These are phyloP conservation scores for Umbilicus rupestris DNA, from an alignment of 164 flowering plant species.

Conservation along the genomic window DNA sequence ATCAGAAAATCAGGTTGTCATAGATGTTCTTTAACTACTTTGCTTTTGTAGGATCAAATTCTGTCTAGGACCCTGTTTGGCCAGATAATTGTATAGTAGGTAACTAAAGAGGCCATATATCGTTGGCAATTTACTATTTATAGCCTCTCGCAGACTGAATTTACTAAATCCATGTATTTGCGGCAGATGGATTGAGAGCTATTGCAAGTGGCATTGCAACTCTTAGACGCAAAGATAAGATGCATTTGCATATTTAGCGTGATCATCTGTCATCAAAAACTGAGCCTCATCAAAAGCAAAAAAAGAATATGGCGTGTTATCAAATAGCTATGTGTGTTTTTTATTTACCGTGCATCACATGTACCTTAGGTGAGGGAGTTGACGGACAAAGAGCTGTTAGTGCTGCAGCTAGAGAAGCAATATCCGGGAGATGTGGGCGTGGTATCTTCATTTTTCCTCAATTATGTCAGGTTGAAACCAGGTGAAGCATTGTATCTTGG, in stretches of 20 bases:
- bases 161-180: too few species aligned
- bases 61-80: background rate
- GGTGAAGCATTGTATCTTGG: slow-evolving; percentile 86
- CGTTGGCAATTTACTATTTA: background rate
- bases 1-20: slow-evolving; percentile 40
- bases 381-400: slow-evolving; percentile 67
- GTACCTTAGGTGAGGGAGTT: slow-evolving; percentile 43
- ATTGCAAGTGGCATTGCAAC: too few species aligned
- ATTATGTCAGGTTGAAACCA: slow-evolving; percentile 67
- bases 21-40: background rate
- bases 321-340: background rate
- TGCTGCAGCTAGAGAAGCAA: slow-evolving; percentile 54
- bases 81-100: background rate
- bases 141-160: background rate
- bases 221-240: too few species aligned
- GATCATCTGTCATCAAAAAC: too few species aligned
- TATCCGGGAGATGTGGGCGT: slow-evolving; percentile 87
- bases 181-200: too few species aligned
- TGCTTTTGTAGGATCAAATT: background rate
- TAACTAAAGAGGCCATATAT: background rate
- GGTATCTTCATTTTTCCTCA: slow-evolving; percentile 68
- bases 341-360: background rate
- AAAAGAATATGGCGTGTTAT: background rate
- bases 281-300: too few species aligned
- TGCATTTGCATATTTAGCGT: too few species aligned